phyloP scores from a whole-genome alignment of 75 land plant genomes.

The Cupressus sempervirens region DNA sequence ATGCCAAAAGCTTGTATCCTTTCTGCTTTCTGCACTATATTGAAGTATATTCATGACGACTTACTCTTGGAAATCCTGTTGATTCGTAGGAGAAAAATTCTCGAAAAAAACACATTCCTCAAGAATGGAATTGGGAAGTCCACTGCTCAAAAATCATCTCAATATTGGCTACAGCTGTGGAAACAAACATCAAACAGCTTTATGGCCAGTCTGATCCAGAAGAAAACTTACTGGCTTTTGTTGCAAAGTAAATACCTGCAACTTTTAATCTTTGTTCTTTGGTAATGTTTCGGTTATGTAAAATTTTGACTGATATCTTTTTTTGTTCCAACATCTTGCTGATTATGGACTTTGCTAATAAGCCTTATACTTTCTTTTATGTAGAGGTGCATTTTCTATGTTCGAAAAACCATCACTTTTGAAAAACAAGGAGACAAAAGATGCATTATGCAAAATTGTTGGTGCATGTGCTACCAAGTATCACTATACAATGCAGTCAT shows the following conservation, averaged over 20 bases:
- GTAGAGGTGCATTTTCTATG: slow-evolving; percentile 62
- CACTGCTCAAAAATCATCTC: slow-evolving; percentile 61
- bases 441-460: slow-evolving; percentile 67
- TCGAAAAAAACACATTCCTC: slow-evolving; percentile 57
- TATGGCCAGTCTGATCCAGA: slow-evolving; percentile 79
- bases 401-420: slow-evolving; percentile 66
- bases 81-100: slow-evolving; percentile 19
- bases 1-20: background rate
- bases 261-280: background rate
- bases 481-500: slow-evolving; percentile 57
- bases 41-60: background rate
- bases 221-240: slow-evolving; percentile 71
- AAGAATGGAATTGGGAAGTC: slow-evolving; percentile 81
- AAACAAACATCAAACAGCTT: slow-evolving; percentile 71
- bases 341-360: background rate
- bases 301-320: background rate
- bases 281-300: background rate
- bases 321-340: background rate
- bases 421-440: slow-evolving; percentile 65
- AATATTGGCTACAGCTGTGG: slow-evolving; percentile 78
- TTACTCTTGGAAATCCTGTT: background rate
- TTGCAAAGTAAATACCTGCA: slow-evolving; percentile 63
- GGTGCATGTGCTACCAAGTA: slow-evolving; percentile 80
- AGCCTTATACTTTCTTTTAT: background rate
- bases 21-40: background rate